Conservation (phyloP, 495 filamentous ascomycete species). For the Daldinia concentrica region DNA sequence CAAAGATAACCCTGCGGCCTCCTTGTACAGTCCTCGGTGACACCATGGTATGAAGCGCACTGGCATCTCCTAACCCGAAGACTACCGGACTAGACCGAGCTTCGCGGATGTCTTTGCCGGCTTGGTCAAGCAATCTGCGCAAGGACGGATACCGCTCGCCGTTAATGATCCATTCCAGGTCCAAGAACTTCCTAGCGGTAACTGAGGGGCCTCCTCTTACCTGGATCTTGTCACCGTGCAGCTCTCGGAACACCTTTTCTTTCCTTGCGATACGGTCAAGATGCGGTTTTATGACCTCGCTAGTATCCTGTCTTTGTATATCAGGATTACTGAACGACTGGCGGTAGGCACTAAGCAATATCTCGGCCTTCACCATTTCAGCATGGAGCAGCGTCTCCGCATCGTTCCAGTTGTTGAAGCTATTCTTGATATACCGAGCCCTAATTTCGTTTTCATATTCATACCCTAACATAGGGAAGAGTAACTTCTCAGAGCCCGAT, state of each 20-base stretch:
- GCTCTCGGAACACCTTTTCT: neutral
- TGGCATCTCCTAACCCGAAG: neutral
- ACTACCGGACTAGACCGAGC: neutral
- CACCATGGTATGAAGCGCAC: neutral
- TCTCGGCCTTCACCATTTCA: conserved; percentile 1
- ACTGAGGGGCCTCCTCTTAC: neutral
- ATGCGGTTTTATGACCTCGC: too few relatives aligned
- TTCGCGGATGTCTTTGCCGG: neutral
- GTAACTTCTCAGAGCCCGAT: neutral
- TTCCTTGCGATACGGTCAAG: neutral
- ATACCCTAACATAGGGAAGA: neutral
- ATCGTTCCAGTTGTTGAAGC: neutral
- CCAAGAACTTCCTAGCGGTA: neutral
- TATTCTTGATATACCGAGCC: neutral
- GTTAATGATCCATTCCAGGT: neutral
- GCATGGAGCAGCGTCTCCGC: neutral
- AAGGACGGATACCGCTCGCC: neutral
- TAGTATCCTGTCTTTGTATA: neutral
- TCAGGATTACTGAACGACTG: neutral
- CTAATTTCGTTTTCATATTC: neutral
- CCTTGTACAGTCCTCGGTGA: neutral
- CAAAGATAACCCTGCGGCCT: neutral
- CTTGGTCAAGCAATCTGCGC: neutral
- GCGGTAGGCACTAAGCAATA: neutral
- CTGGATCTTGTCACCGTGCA: neutral